Evolutionary conservation across 768 basidiomycete genomes (phyloP).

Genomic region (Hemileccinum impolitum): DNA sequence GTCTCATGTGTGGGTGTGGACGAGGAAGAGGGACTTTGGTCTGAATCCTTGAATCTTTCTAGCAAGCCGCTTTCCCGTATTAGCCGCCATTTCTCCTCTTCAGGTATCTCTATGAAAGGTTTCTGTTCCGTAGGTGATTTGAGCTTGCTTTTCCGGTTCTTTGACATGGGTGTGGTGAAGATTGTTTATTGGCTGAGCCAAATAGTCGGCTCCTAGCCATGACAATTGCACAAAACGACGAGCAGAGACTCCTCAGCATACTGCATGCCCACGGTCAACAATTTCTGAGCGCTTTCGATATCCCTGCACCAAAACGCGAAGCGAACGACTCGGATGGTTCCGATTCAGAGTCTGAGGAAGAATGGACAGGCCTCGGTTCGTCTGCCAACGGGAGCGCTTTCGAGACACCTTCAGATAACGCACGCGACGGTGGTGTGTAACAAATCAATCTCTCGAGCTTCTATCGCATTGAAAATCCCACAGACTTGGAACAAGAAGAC

Average conservation of each 20-base stretch:
- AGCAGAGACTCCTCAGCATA: conserved; percentile 35
- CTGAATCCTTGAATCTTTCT: conserved; percentile 30
- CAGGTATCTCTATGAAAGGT: conserved; percentile 50
- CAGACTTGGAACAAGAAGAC: conserved; percentile 41
- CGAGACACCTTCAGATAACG: conserved; percentile 13
- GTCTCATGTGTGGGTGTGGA: background rate
- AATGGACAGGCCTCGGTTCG: conserved; percentile 40
- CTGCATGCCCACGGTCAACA: conserved; percentile 46
- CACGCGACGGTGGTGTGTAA: conserved; percentile 19
- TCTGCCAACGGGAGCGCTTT: background rate
- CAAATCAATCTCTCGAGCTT: background rate
- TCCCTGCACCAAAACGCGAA: conserved; percentile 21
- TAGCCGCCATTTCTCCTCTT: conserved; percentile 77
- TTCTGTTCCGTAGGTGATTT: conserved; percentile 11
- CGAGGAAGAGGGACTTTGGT: conserved; percentile 2
- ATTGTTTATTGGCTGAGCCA: background rate
- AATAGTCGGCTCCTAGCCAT: background rate
- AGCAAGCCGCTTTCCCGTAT: conserved; percentile 64
- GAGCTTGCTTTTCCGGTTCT: conserved; percentile 20
- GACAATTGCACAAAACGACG: conserved; percentile 18
- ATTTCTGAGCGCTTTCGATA: conserved; percentile 42
- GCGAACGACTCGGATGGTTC: conserved; percentile 2
- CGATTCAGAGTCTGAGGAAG: conserved; percentile 30
- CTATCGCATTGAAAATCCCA: background rate
- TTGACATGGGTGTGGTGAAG: conserved; percentile 24